Evolutionary conservation across 495 filamentous ascomycete species (phyloP).

Genomic region (Trichocladium antarcticum): DNA sequence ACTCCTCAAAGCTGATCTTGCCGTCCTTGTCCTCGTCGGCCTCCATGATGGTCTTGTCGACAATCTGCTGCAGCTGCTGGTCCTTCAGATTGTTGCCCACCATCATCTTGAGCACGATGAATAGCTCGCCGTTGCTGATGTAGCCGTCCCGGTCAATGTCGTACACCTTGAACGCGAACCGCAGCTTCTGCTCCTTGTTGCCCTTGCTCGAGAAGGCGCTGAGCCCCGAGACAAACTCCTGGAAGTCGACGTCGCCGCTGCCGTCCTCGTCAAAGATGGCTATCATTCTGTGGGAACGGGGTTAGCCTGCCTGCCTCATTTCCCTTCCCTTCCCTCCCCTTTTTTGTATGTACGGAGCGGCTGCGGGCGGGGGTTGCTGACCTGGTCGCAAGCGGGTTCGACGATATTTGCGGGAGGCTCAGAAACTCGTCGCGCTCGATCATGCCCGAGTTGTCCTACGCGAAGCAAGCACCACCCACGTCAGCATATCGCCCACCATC

Average conservation of each 20-base stretch:
- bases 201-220: constrained; percentile 95
- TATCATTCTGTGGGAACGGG: constrained; percentile 61
- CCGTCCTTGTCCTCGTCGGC: constrained; percentile 91
- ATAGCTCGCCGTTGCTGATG: constrained; percentile 97
- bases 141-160: constrained; percentile 98
- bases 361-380: constrained; percentile 27
- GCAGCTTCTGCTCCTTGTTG: constrained; percentile 97
- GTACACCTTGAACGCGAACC: constrained; percentile 98
- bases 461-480: neutral
- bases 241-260: constrained; percentile 95
- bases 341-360: neutral
- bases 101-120: constrained; percentile 99
- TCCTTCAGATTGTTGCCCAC: constrained; percentile 99
- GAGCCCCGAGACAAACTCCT: constrained; percentile 94
- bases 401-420: constrained; percentile 90
- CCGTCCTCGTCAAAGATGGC: constrained; percentile 99
- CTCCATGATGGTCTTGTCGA: constrained; percentile 99
- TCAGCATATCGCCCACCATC: neutral
- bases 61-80: constrained; percentile 93
- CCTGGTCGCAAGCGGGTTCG: constrained; percentile 93
- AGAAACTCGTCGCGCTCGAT: constrained; percentile 99
- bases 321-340: neutral
- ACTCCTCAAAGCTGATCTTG: constrained; percentile 99
- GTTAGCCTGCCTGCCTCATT: neutral
- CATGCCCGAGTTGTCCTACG: constrained; percentile 89